Evolutionary conservation across 2,329 filamentous ascomycete genomes (phyloP), one percentile per base, ranked within the genome.

Genomic region (Hymenoscyphus linearis): DNA sequence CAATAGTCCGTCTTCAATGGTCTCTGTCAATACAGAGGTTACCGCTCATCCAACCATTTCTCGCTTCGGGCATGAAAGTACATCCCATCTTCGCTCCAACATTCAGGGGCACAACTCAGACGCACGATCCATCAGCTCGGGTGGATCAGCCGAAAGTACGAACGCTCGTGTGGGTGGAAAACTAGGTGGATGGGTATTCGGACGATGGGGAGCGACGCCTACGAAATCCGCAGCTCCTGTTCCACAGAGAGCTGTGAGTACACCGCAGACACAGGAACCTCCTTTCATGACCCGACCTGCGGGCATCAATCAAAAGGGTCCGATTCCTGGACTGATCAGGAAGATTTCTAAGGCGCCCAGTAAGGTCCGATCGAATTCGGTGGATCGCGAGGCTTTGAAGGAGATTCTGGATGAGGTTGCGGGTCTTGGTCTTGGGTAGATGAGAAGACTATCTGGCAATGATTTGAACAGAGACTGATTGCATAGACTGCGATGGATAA

Each of bases 271-370:
- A 5, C 70, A 40, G 65, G 73, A 57, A 31, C 76, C 61, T 75
- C 68, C 61, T 73, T 72, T 76, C 12, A 58, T 76, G 36, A 77
- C 77, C 52, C 80, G 90, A 52, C 75, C 82, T 4, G 83, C 89
- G 1, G 90, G 90, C 0, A 91, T 95, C 71, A 95, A 95, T 69
- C 90, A 93, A 71, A 81, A 84, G 1, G 90, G 90, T 0, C 80
- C 85, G 0, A 87, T 95, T 52, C 84, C 88, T 0, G 90, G 90
- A 0, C 88, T 93, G 65, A 57, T 65, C 12, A 79, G 84, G 27
- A 79, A 83, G 60, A 52, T 44, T 1, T 68, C 69, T n/a, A 69
- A 63, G 37, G 67, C 68, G 27, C 71, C 72, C 6, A 70, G 69
- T 52, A 66, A 67, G 47, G 71, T 73, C 3, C 65, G 56, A n/a